phyloP scores from a whole-genome alignment of 345 rosid species.

The Cochlearia excelsa region DNA sequence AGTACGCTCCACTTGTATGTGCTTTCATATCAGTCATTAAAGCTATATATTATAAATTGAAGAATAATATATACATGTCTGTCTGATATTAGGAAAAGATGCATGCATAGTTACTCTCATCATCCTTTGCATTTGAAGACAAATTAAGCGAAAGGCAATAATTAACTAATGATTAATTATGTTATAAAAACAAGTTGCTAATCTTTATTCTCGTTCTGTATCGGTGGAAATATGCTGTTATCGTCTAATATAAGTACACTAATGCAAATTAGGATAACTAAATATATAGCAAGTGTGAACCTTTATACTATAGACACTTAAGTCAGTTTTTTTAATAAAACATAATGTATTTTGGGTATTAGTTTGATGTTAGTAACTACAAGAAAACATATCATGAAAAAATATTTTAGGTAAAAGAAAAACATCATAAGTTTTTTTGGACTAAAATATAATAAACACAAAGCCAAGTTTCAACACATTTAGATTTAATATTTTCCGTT shows the following conservation, averaged over 20 bases:
- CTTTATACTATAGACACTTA: not conserved
- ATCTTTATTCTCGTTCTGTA: constrained; percentile 27
- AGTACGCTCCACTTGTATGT: constrained; percentile 29
- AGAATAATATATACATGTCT: constrained; percentile 20
- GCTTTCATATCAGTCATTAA: constrained; percentile 29
- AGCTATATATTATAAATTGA: constrained; percentile 13
- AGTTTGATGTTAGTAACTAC: too few relatives aligned
- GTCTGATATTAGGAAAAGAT: constrained; percentile 11
- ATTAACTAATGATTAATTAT: constrained; percentile 20
- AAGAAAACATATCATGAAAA: too few relatives aligned
- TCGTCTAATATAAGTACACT: not conserved
- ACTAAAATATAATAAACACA: too few relatives aligned
- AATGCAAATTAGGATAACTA: not conserved
- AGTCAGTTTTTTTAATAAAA: too few relatives aligned
- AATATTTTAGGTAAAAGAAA: too few relatives aligned
- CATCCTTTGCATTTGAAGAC: constrained; percentile 19
- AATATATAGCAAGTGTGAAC: not conserved
- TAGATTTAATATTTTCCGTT: too few relatives aligned
- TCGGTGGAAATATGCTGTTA: constrained; percentile 23
- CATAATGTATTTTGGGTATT: too few relatives aligned
- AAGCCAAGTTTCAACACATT: too few relatives aligned
- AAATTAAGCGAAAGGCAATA: not conserved
- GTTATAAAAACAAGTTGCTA: constrained; percentile 23
- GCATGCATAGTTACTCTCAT: constrained; percentile 30
- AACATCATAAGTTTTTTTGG: too few relatives aligned